phyloP scores from a whole-genome alignment of 169 alveolate genomes.

The Eimeria brunetti region DNA sequence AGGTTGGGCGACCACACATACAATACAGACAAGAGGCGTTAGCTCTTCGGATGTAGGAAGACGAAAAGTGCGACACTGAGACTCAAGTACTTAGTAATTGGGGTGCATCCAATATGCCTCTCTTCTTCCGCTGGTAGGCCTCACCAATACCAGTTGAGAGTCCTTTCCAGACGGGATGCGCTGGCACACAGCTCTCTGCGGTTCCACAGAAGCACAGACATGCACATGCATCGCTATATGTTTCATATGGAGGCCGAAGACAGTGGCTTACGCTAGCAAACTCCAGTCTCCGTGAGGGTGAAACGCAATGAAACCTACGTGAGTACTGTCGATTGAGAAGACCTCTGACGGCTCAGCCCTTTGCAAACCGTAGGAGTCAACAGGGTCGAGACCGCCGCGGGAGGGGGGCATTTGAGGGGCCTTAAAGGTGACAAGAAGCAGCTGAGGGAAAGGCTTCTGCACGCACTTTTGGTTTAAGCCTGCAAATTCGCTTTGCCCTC shows the following conservation, averaged over 20 bases:
- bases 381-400: background rate
- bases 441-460: slow-evolving; percentile 4
- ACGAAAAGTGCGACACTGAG: background rate
- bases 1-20: background rate
- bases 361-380: background rate
- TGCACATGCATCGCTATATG: background rate
- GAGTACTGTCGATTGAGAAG: slow-evolving; percentile 54
- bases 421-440: slow-evolving; percentile 64
- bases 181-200: slow-evolving; percentile 59
- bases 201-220: background rate
- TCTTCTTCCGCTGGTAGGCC: background rate
- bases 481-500: background rate
- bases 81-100: background rate
- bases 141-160: slow-evolving; percentile 42
- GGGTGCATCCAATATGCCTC: background rate
- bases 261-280: background rate
- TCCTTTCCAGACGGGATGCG: slow-evolving; percentile 36
- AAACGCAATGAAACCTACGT: slow-evolving; percentile 8
- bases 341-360: slow-evolving; percentile 66
- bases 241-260: background rate
- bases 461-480: background rate
- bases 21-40: background rate
- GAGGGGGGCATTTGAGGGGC: slow-evolving; percentile 6
- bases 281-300: background rate
- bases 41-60: background rate